Conservation (phyloP, 1,284 basidiomycete species). For the Ceratobasidium sp. region DNA sequence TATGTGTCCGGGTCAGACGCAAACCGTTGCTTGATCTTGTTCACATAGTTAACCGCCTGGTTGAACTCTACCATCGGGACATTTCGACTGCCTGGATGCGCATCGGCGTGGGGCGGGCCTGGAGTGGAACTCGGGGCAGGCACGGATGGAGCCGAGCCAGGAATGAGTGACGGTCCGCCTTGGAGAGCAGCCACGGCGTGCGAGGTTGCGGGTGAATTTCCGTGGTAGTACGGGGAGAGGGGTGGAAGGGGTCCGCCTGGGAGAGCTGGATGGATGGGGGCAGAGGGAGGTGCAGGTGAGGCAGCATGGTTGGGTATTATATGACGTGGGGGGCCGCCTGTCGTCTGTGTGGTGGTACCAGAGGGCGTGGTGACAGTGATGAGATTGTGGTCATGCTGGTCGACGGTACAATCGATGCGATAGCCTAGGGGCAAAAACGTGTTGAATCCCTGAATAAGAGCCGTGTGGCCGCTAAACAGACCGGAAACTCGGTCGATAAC, state of each 20-base stretch:
- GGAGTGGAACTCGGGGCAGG: slow-evolving; percentile 38
- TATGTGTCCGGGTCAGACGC: slow-evolving; percentile 93
- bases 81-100: slow-evolving; percentile 42
- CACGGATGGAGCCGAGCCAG: slow-evolving; percentile 34
- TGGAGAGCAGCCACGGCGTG: slow-evolving; percentile 41
- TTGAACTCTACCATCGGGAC: slow-evolving; percentile 75
- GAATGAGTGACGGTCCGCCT: slow-evolving; percentile 43
- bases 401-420: slow-evolving; percentile 87
- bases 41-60: slow-evolving; percentile 97
- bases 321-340: slow-evolving; percentile 47
- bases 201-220: slow-evolving; percentile 42
- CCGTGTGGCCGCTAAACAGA: slow-evolving; percentile 92
- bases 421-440: slow-evolving; percentile 97
- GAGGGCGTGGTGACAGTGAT: slow-evolving; percentile 96
- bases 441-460: slow-evolving; percentile 98
- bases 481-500: slow-evolving; percentile 97
- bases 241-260: slow-evolving; percentile 23
- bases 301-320: slow-evolving; percentile 34
- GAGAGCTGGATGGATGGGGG: slow-evolving; percentile 39
- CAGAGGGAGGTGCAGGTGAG: slow-evolving; percentile 44
- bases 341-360: slow-evolving; percentile 71
- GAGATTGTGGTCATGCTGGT: slow-evolving; percentile 73
- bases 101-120: slow-evolving; percentile 41
- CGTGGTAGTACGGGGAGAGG: slow-evolving; percentile 32
- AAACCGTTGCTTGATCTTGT: slow-evolving; percentile 97